Evolutionary conservation across 2,329 filamentous ascomycete species (phyloP).

Genomic region (Nectriaceae sp.): DNA sequence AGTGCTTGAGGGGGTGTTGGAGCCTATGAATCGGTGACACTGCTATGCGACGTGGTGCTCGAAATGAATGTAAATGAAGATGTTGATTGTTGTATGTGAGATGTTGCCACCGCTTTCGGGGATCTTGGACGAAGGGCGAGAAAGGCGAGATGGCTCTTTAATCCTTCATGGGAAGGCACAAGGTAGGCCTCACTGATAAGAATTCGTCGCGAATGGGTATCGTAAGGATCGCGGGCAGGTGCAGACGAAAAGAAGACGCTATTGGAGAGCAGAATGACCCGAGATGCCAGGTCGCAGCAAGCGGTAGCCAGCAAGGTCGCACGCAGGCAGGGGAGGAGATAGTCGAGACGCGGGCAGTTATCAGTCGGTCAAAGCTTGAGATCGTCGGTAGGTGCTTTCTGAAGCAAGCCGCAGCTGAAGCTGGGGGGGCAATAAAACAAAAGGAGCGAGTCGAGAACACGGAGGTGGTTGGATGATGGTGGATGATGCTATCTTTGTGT

Average conservation of each 20-base stretch:
- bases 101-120: background rate
- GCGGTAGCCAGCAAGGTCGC: background rate
- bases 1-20: background rate
- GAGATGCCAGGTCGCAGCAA: constrained; percentile 1
- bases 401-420: background rate
- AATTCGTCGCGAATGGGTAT: constrained; percentile 4
- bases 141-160: background rate
- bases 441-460: constrained; percentile 9
- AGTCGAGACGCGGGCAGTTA: constrained; percentile 6
- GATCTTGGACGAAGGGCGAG: background rate
- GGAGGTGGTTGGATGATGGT: constrained; percentile 1
- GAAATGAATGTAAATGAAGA: background rate
- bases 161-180: background rate
- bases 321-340: constrained; percentile 1
- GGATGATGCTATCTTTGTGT: constrained; percentile 3
- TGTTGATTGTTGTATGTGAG: background rate
- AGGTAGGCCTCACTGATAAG: background rate
- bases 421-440: background rate
- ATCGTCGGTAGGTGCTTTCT: constrained; percentile 5
- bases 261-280: constrained; percentile 5
- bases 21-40: too few relatives aligned
- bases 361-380: constrained; percentile 12
- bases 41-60: too few relatives aligned
- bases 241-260: constrained; percentile 5
- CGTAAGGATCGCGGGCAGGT: constrained; percentile 8